These are phyloP conservation scores for Trichosporon sp. DNA, from an alignment of 1,284 basidiomycete species.

Conservation along the genomic window DNA sequence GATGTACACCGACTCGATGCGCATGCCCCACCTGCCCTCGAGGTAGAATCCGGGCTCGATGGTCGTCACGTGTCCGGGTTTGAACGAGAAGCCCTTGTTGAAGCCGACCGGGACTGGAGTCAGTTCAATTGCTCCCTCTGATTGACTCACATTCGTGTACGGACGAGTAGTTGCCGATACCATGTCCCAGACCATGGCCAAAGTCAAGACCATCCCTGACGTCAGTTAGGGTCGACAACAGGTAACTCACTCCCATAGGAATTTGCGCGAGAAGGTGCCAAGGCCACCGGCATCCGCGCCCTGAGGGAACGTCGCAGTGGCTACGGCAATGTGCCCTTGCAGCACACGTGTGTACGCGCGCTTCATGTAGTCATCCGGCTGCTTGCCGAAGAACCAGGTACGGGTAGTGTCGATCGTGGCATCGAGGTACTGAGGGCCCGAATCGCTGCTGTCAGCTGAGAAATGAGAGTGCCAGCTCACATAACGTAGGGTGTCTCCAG, in stretches of 20 bases:
- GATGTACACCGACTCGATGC: slow-evolving; percentile 76
- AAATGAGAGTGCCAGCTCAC: slow-evolving; percentile 49
- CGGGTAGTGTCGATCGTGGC: slow-evolving; percentile 91
- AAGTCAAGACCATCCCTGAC: slow-evolving; percentile 69
- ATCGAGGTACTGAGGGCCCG: slow-evolving; percentile 78
- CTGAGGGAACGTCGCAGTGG: slow-evolving; percentile 78
- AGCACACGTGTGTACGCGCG: slow-evolving; percentile 91
- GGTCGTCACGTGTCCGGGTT: slow-evolving; percentile 79
- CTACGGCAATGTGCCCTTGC: slow-evolving; percentile 94
- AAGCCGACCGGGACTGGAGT: slow-evolving; percentile 28
- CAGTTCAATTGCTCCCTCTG: slow-evolving; percentile 38
- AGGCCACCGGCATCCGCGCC: slow-evolving; percentile 74
- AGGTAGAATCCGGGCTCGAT: slow-evolving; percentile 62
- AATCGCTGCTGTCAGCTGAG: slow-evolving; percentile 57
- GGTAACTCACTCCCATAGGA: slow-evolving; percentile 62
- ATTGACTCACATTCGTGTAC: slow-evolving; percentile 42
- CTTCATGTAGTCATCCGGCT: slow-evolving; percentile 65
- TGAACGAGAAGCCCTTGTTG: slow-evolving; percentile 54
- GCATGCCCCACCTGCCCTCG: slow-evolving; percentile 77
- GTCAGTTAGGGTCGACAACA: not conserved
- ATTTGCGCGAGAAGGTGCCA: slow-evolving; percentile 76
- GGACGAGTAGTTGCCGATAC: slow-evolving; percentile 35
- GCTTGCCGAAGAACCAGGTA: slow-evolving; percentile 73
- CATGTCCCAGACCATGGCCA: slow-evolving; percentile 48
- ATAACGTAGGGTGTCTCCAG: slow-evolving; percentile 80